Evolutionary conservation across 1,284 basidiomycete species (phyloP).

Genomic region (Pseudozyma hubeiensis): DNA sequence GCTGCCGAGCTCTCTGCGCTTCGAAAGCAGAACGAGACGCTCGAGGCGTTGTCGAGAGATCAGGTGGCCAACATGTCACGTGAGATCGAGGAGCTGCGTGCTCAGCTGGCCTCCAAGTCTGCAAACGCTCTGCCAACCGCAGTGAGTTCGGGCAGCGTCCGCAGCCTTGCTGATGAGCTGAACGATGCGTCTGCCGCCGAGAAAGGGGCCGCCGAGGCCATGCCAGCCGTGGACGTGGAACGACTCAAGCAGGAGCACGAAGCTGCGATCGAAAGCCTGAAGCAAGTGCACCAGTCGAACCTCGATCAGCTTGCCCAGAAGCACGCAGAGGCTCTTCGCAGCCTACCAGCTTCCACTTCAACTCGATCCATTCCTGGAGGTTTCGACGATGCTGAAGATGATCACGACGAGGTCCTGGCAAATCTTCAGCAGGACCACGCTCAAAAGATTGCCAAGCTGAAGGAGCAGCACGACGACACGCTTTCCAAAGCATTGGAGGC

Average conservation of each 20-base stretch:
- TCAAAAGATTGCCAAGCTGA: constrained; percentile 20
- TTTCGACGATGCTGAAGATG: constrained; percentile 14
- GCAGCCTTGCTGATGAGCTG: constrained; percentile 85
- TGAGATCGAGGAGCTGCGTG: constrained; percentile 76
- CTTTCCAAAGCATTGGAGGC: constrained; percentile 33
- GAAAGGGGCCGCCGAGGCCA: constrained; percentile 11
- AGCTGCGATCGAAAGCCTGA: constrained; percentile 13
- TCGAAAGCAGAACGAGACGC: constrained; percentile 80
- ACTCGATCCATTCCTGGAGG: constrained; percentile 15
- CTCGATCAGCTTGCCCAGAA: constrained; percentile 31
- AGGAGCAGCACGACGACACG: constrained; percentile 26
- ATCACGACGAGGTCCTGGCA: constrained; percentile 17
- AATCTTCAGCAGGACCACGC: constrained; percentile 30
- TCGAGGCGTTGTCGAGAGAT: constrained; percentile 81
- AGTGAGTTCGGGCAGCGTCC: constrained; percentile 13
- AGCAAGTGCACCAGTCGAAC: constrained; percentile 36
- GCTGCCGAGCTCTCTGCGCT: constrained; percentile 77
- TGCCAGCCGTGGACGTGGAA: constrained; percentile 10
- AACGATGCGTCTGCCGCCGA: constrained; percentile 66
- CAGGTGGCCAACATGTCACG: constrained; percentile 87
- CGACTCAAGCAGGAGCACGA: constrained; percentile 30
- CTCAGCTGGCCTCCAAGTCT: constrained; percentile 71
- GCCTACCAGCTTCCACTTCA: constrained; percentile 7
- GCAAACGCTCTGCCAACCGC: constrained; percentile 6
- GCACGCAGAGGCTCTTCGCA: constrained; percentile 35